Percentiles rank a stretch among this genome's conserved stretches.
Evolutionary conservation across 768 basidiomycete genomes (phyloP).

Genomic region (Agaricus sinodeliciosus): DNA sequence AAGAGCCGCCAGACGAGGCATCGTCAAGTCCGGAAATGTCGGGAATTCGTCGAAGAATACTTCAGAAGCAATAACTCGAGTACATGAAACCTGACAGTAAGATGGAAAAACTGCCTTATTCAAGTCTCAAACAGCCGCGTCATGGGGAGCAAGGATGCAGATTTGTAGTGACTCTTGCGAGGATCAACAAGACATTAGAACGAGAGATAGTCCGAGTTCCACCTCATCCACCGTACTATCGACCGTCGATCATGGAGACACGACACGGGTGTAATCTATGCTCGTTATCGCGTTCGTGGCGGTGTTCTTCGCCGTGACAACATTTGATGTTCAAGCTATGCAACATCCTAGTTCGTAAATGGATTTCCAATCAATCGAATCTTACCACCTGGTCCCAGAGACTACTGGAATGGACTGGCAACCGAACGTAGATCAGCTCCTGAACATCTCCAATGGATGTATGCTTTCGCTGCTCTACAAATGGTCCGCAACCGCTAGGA

Average conservation of each 20-base stretch:
- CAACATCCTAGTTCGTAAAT: slow-evolving; percentile 58
- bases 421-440: slow-evolving; percentile 61
- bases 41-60: slow-evolving; percentile 68
- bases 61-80: slow-evolving; percentile 22
- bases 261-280: slow-evolving; percentile 86
- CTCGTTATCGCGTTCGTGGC: slow-evolving; percentile 74
- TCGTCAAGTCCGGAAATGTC: slow-evolving; percentile 86
- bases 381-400: slow-evolving; percentile 77
- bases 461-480: slow-evolving; percentile 67
- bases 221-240: slow-evolving; percentile 64
- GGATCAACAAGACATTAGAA: slow-evolving; percentile 59
- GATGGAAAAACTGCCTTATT: background rate
- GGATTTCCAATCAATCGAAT: slow-evolving; percentile 64
- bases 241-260: slow-evolving; percentile 70
- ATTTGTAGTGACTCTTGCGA: slow-evolving; percentile 63
- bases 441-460: slow-evolving; percentile 80
- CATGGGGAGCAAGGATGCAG: slow-evolving; percentile 43
- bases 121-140: slow-evolving; percentile 31
- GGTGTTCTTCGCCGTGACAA: slow-evolving; percentile 9
- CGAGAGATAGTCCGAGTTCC: slow-evolving; percentile 65
- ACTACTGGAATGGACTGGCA: slow-evolving; percentile 80
- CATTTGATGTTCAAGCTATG: slow-evolving; percentile 20
- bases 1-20: slow-evolving; percentile 47
- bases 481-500: slow-evolving; percentile 61
- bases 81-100: slow-evolving; percentile 28